These are phyloP conservation scores for Trichoderma endophyticum DNA, from an alignment of 2,329 filamentous ascomycete species.

Conservation along the genomic window DNA sequence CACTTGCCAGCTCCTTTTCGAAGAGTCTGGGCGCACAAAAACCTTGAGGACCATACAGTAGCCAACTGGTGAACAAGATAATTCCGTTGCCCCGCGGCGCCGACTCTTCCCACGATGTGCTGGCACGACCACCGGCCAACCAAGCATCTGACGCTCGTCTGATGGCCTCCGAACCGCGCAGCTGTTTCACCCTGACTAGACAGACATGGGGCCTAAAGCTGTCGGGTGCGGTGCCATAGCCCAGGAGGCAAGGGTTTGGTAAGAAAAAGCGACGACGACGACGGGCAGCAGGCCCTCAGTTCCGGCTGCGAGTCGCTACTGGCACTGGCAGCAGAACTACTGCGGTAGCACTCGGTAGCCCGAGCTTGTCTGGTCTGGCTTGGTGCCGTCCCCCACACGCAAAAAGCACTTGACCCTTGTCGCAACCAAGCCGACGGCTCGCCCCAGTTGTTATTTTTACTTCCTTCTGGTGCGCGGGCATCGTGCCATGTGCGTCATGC, in stretches of 20 bases:
- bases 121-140: conserved; percentile 7
- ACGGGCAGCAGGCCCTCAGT: neutral
- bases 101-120: conserved; percentile 4
- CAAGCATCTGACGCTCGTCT: conserved; percentile 11
- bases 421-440: conserved; percentile 19
- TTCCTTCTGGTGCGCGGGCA: conserved; percentile 19
- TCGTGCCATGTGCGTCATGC: conserved; percentile 21
- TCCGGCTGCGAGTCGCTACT: neutral
- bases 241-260: neutral
- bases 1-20: neutral
- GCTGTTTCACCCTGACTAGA: conserved; percentile 10
- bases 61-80: neutral
- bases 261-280: conserved; percentile 4
- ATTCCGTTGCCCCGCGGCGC: neutral
- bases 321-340: neutral
- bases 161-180: conserved; percentile 9
- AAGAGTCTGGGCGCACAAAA: neutral
- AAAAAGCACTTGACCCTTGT: neutral
- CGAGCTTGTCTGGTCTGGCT: neutral
- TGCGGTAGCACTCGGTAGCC: conserved; percentile 6
- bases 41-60: neutral
- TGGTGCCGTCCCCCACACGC: conserved; percentile 15
- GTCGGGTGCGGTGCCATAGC: no score
- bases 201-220: neutral
- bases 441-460: conserved; percentile 22